Evolutionary conservation across 495 filamentous ascomycete species (phyloP), one percentile per base, ranked within the genome.

Genomic region (Letharia columbiana): DNA sequence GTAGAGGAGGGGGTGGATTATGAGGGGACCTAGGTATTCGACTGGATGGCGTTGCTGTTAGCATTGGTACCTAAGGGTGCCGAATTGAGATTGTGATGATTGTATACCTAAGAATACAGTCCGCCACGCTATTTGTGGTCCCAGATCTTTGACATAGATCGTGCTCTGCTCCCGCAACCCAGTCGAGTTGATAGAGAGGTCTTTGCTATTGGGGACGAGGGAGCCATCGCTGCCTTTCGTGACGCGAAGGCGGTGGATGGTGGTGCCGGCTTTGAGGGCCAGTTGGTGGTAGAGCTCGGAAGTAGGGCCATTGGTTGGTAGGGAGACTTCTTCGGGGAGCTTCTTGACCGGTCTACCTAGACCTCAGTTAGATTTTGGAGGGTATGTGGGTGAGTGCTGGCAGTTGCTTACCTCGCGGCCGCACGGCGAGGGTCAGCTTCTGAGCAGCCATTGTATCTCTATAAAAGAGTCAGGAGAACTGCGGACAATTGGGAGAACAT

Each of bases 11-110:
- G 85, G 87, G 77, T 96, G 92, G 78, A 97, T 90, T 71, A 97
- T 75, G 68, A 98, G 86, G n/a, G 94, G 94, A 11, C 94, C 94
- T 65, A 91, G 78, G 77, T 98, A 98, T 80, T 98, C 94, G 75
- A 69, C 64, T 56, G 31, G 18, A 8, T 31, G 52, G 52, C 31
- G 11, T 56, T 56, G 31, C 8, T 15, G 17, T 56, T 35, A 56
- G 31, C 15, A 56, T 35, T 7, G 52, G 15, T 4, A 35, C 7
- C 3, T 5, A 4, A 18, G 13, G 9, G 13, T 10, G 31, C 52
- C 1, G 4, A 6, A n/a, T 2, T 7, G 4, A 56, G 52, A 2
- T 18, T 20, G 35, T 10, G 37, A 10, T 2, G 13, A 12, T 13
- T 7, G 5, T 12, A 7, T 56, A 10, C 52, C 52, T 54, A 96